phyloP scores from a whole-genome alignment of 2,329 filamentous ascomycete genomes.

The Ilyonectria mors-panacis region DNA sequence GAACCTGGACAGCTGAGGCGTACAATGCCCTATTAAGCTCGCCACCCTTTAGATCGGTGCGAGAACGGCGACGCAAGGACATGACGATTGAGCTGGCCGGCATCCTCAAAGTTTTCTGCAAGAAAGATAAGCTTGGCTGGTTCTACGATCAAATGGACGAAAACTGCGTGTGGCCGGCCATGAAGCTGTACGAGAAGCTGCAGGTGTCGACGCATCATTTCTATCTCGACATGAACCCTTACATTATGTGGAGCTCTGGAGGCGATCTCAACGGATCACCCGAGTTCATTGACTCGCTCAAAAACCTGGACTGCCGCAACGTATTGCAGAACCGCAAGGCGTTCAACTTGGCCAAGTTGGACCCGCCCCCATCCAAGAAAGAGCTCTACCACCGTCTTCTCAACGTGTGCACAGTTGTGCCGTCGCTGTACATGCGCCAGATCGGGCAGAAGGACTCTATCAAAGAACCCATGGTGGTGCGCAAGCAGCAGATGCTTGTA shows the following conservation, averaged over 20 bases:
- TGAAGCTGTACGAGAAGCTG: slow-evolving; percentile 57
- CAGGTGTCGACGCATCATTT: slow-evolving; percentile 57
- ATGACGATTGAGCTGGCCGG: slow-evolving; percentile 49
- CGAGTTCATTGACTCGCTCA: slow-evolving; percentile 52
- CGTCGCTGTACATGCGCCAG: slow-evolving; percentile 56
- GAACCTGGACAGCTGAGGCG: slow-evolving; percentile 57
- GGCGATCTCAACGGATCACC: slow-evolving; percentile 46
- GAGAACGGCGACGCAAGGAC: slow-evolving; percentile 43
- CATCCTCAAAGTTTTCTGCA: slow-evolving; percentile 49
- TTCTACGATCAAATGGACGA: slow-evolving; percentile 46
- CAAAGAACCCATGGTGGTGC: slow-evolving; percentile 53
- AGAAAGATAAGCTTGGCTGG: slow-evolving; percentile 42
- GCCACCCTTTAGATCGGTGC: slow-evolving; percentile 47
- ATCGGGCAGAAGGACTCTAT: slow-evolving; percentile 53
- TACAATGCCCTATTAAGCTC: slow-evolving; percentile 54
- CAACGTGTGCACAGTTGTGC: slow-evolving; percentile 54
- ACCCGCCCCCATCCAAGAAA: slow-evolving; percentile 49
- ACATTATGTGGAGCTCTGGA: slow-evolving; percentile 44
- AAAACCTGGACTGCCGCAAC: slow-evolving; percentile 54
- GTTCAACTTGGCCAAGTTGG: slow-evolving; percentile 52
- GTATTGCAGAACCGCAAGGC: slow-evolving; percentile 55
- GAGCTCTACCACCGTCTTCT: slow-evolving; percentile 51
- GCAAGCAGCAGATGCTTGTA: slow-evolving; percentile 57
- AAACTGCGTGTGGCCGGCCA: slow-evolving; percentile 53
- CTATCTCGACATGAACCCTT: slow-evolving; percentile 53